Percentiles rank a stretch among this genome's conserved stretches.
Evolutionary conservation across 2,329 filamentous ascomycete species (phyloP).

Genomic region (Nigrospora sphaerica): DNA sequence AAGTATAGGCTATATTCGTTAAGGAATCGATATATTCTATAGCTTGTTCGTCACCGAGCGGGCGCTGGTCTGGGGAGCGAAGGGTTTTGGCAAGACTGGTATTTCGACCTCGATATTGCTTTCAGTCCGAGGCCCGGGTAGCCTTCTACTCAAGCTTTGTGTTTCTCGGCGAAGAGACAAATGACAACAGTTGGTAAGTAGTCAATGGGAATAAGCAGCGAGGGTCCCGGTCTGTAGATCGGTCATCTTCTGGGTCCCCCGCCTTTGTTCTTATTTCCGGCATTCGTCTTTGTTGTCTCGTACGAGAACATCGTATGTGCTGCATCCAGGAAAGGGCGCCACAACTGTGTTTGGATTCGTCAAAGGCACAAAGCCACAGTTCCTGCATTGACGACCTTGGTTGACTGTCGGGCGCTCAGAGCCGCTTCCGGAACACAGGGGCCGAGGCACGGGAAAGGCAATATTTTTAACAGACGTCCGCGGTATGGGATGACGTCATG

Average conservation of each 20-base stretch:
- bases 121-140: too few species aligned
- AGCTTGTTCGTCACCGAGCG: too few species aligned
- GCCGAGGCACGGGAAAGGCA: background rate
- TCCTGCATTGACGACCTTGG: too few species aligned
- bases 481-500: background rate
- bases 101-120: too few species aligned
- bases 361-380: background rate
- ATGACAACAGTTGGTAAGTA: background rate
- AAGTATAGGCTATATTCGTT: too few species aligned
- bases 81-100: too few species aligned
- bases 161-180: background rate
- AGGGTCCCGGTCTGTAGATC: background rate
- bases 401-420: too few species aligned
- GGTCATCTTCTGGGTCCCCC: background rate
- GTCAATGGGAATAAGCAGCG: background rate
- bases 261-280: background rate
- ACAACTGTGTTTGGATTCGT: background rate
- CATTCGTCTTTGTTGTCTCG: background rate
- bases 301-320: background rate
- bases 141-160: too few species aligned
- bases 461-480: background rate
- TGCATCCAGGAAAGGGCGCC: background rate
- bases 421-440: background rate
- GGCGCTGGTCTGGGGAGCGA: too few species aligned
- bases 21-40: too few species aligned